Percentiles rank a stretch among this genome's conserved stretches.
Conservation (phyloP, 345 rosid species). For the Cardiospermum halicacabum region DNA sequence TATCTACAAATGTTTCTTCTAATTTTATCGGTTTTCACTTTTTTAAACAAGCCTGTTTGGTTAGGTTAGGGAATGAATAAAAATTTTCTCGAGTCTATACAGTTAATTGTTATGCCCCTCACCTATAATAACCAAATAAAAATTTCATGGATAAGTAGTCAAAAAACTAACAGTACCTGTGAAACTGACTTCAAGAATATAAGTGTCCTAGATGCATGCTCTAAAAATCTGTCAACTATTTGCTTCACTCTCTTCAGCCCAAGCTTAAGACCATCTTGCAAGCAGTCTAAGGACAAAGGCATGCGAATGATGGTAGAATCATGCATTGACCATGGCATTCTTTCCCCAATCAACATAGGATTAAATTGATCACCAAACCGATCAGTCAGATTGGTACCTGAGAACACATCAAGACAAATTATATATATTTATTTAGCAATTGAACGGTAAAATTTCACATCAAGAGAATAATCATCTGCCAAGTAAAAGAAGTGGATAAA, state of each 20-base stretch:
- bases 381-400: constrained; percentile 80
- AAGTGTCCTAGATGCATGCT: constrained; percentile 72
- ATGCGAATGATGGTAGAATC: constrained; percentile 85
- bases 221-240: constrained; percentile 60
- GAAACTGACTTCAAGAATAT: constrained; percentile 73
- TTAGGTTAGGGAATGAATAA: no score
- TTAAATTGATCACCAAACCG: constrained; percentile 80
- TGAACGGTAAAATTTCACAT: not conserved
- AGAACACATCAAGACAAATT: constrained; percentile 20
- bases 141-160: no score
- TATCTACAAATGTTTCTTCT: no score
- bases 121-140: no score
- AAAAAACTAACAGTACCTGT: constrained; percentile 48
- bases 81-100: no score
- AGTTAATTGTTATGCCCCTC: no score
- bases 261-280: constrained; percentile 70
- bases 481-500: constrained; percentile 4
- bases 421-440: not conserved
- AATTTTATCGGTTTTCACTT: no score
- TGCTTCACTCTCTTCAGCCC: constrained; percentile 59
- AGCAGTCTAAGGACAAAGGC: constrained; percentile 75
- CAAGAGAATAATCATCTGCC: not conserved
- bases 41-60: no score
- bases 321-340: constrained; percentile 56
- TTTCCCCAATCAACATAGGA: constrained; percentile 77